Evolutionary conservation across 2,329 filamentous ascomycete genomes (phyloP).

Genomic region (Phoma sp.): DNA sequence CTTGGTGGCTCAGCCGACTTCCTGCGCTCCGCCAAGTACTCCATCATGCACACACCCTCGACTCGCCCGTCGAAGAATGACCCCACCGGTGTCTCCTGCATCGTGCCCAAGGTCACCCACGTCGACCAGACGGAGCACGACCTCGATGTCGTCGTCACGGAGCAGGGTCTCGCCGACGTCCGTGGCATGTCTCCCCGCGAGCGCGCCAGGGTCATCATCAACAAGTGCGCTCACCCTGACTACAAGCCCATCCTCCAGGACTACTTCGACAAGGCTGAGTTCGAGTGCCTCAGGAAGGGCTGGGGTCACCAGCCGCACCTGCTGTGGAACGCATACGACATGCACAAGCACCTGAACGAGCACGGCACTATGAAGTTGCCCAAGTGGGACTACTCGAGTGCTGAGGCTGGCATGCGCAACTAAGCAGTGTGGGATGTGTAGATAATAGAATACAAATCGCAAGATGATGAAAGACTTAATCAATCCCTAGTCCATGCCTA

Average conservation of each 20-base stretch:
- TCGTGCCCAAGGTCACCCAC: constrained; percentile 93
- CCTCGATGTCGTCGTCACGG: constrained; percentile 83
- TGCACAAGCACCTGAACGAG: constrained; percentile 82
- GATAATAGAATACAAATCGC: not conserved
- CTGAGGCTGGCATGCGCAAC: constrained; percentile 10
- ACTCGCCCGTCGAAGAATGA: constrained; percentile 82
- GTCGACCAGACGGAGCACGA: constrained; percentile 94
- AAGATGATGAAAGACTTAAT: not conserved
- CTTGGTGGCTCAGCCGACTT: constrained; percentile 84
- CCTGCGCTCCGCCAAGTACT: constrained; percentile 78
- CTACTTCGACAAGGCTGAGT: constrained; percentile 86
- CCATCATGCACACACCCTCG: constrained; percentile 91
- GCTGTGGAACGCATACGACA: constrained; percentile 84
- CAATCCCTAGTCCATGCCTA: too few relatives aligned
- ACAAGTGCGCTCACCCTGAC: constrained; percentile 83
- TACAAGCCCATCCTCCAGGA: constrained; percentile 82
- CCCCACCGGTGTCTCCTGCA: constrained; percentile 80
- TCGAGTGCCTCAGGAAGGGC: constrained; percentile 82
- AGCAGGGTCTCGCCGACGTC: constrained; percentile 82
- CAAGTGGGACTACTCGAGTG: constrained; percentile 59
- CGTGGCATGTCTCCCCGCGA: constrained; percentile 80
- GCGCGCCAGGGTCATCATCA: constrained; percentile 82
- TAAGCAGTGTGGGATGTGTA: not conserved
- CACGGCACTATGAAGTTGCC: constrained; percentile 89
- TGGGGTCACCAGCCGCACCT: constrained; percentile 91